A percentile compares a stretch with the other conserved stretches of the same genome.
phyloP scores from a whole-genome alignment of 1,284 basidiomycete species.

The Puccinia horiana region DNA sequence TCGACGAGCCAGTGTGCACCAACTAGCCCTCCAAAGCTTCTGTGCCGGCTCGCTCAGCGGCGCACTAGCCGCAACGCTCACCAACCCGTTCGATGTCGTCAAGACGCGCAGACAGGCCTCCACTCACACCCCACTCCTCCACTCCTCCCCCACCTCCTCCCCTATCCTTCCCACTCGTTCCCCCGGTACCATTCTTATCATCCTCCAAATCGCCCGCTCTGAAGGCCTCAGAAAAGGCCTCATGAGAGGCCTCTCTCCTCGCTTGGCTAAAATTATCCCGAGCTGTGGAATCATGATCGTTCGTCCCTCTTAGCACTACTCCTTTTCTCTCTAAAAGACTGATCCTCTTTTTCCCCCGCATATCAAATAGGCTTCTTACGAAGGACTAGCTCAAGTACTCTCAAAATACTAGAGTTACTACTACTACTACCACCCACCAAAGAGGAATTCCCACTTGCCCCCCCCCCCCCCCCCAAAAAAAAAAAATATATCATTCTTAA shows the following conservation, averaged over 20 bases:
- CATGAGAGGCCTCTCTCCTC: constrained; percentile 81
- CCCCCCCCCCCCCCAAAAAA: no score
- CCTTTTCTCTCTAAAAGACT: background rate
- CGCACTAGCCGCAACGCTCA: constrained; percentile 76
- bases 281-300: constrained; percentile 96
- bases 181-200: constrained; percentile 65
- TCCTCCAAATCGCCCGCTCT: constrained; percentile 70
- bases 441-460: no score
- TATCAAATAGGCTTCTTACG: constrained; percentile 34
- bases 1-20: background rate
- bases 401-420: constrained; percentile 33
- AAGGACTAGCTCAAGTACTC: constrained; percentile 37
- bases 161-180: constrained; percentile 21
- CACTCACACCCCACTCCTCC: background rate
- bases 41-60: constrained; percentile 52
- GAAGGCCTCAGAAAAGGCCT: constrained; percentile 76
- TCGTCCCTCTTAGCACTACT: background rate
- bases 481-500: no score
- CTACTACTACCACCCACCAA: no score
- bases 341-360: background rate
- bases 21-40: constrained; percentile 51
- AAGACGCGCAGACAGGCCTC: constrained; percentile 80
- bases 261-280: constrained; percentile 94
- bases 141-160: background rate
- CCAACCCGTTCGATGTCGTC: constrained; percentile 92